phyloP scores from a whole-genome alignment of 176 grass and related monocot species.

The Paspalum vaginatum region DNA sequence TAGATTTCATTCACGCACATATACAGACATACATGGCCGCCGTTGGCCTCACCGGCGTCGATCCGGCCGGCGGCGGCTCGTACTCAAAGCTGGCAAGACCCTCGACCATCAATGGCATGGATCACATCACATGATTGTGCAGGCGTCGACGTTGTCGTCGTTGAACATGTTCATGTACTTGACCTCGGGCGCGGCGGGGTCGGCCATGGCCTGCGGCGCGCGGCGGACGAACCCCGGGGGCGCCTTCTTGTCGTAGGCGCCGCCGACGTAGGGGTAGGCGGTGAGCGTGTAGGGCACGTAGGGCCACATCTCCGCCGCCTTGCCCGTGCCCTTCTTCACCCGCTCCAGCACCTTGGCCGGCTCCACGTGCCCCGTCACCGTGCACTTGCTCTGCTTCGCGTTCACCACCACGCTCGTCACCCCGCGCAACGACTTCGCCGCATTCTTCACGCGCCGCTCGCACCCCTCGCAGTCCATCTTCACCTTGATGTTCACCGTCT shows the following conservation, averaged over 20 bases:
- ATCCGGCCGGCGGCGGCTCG: no score
- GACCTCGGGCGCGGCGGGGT: constrained; percentile 53
- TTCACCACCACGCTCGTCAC: constrained; percentile 66
- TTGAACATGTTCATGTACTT: constrained; percentile 66
- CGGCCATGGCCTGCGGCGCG: constrained; percentile 62
- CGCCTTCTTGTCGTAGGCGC: constrained; percentile 91
- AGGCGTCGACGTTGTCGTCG: constrained; percentile 77
- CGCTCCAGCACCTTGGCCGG: constrained; percentile 66
- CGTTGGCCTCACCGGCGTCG: no score
- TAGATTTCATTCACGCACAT: no score
- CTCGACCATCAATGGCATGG: no score
- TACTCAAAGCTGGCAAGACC: no score
- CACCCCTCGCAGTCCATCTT: constrained; percentile 95
- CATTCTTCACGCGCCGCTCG: constrained; percentile 69
- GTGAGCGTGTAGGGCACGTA: constrained; percentile 68
- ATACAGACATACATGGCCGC: no score
- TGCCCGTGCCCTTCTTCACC: constrained; percentile 57
- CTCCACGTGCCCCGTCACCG: constrained; percentile 79
- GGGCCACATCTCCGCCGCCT: constrained; percentile 78
- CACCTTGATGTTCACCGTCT: constrained; percentile 88
- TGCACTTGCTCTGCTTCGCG: constrained; percentile 70
- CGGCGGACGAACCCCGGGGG: constrained; percentile 63
- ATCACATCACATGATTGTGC: constrained; percentile 76
- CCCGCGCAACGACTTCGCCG: constrained; percentile 56
- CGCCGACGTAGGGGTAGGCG: constrained; percentile 71